phyloP scores from a whole-genome alignment of 768 basidiomycete species.

The Lentinula detonsa region DNA sequence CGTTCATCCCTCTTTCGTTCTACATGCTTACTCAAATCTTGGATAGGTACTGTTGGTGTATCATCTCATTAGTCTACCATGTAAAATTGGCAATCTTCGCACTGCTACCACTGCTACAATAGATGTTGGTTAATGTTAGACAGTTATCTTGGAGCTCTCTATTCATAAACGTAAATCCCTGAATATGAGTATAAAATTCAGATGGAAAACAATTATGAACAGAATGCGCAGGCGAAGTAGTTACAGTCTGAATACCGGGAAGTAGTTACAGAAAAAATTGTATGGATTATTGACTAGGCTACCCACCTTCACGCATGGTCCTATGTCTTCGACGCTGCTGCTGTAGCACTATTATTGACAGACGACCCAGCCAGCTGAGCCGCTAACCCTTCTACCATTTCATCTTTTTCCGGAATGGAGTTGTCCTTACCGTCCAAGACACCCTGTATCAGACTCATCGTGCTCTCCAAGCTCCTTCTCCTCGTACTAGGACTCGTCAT shows the following conservation, averaged over 20 bases:
- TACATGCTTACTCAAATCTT: neutral
- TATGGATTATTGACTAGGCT: neutral
- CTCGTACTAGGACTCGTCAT: constrained; percentile 93
- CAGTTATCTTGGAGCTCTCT: no score
- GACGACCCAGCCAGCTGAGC: constrained; percentile 26
- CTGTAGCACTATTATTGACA: constrained; percentile 2
- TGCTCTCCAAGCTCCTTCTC: constrained; percentile 89
- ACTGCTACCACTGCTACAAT: no score
- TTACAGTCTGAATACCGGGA: neutral
- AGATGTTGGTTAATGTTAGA: no score
- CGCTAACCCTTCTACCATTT: constrained; percentile 25
- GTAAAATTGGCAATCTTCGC: no score
- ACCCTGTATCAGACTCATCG: constrained; percentile 91
- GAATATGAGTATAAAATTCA: no score
- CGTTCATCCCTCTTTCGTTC: neutral
- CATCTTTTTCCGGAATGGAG: constrained; percentile 29
- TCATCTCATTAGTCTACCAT: no score
- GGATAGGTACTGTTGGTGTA: no score
- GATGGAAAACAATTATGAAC: neutral
- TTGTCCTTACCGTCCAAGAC: constrained; percentile 73
- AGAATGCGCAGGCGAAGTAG: neutral
- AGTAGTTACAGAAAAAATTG: neutral
- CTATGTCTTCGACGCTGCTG: neutral
- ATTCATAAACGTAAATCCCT: no score
- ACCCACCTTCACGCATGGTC: neutral